Percentiles rank a stretch among this genome's conserved stretches.
Conservation (phyloP, 768 basidiomycete species). For the Suillus occidentalis region DNA sequence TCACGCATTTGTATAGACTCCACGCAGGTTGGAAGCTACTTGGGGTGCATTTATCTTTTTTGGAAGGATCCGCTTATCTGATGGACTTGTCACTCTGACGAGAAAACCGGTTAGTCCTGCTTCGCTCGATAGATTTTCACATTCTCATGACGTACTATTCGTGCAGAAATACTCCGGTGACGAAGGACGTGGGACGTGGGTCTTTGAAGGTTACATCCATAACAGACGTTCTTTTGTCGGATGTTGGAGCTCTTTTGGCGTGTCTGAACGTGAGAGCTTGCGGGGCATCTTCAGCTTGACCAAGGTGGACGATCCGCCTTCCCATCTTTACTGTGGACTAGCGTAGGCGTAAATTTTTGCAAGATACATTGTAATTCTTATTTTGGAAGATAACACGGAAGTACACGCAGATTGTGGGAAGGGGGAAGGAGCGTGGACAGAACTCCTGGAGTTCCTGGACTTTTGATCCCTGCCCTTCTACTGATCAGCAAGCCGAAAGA, state of each 20-base stretch:
- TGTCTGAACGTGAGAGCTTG: slow-evolving; percentile 34
- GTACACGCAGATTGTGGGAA: slow-evolving; percentile 1
- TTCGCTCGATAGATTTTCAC: slow-evolving; percentile 8
- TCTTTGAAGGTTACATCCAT: slow-evolving; percentile 56
- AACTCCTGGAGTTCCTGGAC: background rate
- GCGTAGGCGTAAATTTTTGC: background rate
- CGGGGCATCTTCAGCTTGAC: slow-evolving; percentile 61
- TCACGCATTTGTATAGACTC: slow-evolving; percentile 44
- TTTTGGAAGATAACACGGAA: slow-evolving; percentile 8
- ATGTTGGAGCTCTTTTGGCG: slow-evolving; percentile 45
- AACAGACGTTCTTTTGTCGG: slow-evolving; percentile 53
- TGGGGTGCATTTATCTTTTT: slow-evolving; percentile 68
- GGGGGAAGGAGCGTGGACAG: slow-evolving; percentile 1
- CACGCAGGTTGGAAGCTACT: slow-evolving; percentile 51
- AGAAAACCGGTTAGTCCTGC: slow-evolving; percentile 54
- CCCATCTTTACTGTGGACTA: background rate
- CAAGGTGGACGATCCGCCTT: slow-evolving; percentile 34
- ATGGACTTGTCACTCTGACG: slow-evolving; percentile 61
- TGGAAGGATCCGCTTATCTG: slow-evolving; percentile 53
- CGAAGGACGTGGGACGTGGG: slow-evolving; percentile 49
- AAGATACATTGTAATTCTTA: background rate
- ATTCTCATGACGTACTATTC: slow-evolving; percentile 8
- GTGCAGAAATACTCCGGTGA: slow-evolving; percentile 41
- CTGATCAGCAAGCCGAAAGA: background rate
- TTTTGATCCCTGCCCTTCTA: background rate